These are phyloP conservation scores for Rhodomyrtus psidioides DNA, from an alignment of 441 rosid genomes.

Conservation along the genomic window DNA sequence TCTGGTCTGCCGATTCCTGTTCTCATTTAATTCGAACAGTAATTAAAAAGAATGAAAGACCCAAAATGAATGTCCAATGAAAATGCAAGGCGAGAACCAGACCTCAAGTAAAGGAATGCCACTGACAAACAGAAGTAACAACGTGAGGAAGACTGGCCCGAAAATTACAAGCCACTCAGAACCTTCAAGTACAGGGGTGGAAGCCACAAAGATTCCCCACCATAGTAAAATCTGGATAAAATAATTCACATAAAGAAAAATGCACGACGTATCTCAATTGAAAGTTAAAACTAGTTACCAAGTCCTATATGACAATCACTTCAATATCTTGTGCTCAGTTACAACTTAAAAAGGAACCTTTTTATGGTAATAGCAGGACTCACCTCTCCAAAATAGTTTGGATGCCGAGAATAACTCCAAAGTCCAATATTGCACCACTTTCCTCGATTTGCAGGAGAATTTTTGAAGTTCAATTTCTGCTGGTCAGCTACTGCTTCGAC, in stretches of 20 bases:
- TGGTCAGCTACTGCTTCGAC: constrained; percentile 82
- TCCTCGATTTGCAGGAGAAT: constrained; percentile 66
- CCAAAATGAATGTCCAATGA: neutral
- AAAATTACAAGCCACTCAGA: constrained; percentile 75
- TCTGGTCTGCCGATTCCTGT: constrained; percentile 85
- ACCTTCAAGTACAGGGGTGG: constrained; percentile 63
- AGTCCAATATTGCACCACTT: constrained; percentile 79
- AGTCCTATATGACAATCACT: neutral
- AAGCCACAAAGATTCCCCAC: constrained; percentile 87
- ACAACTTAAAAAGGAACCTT: neutral
- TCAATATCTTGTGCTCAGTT: neutral
- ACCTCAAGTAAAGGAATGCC: constrained; percentile 98
- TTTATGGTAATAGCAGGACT: neutral
- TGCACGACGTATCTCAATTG: neutral
- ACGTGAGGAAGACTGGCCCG: constrained; percentile 77
- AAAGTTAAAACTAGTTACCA: neutral
- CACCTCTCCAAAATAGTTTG: constrained; percentile 98
- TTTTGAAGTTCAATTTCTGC: constrained; percentile 75
- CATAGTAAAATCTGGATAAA: constrained; percentile 66
- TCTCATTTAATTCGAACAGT: neutral
- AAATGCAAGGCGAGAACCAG: neutral
- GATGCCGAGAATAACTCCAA: constrained; percentile 88
- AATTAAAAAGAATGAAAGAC: neutral
- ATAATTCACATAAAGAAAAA: neutral
- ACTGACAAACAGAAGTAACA: constrained; percentile 78